Conservation (phyloP, 176 grass and related monocot genomes). For the Juncus effusus region DNA sequence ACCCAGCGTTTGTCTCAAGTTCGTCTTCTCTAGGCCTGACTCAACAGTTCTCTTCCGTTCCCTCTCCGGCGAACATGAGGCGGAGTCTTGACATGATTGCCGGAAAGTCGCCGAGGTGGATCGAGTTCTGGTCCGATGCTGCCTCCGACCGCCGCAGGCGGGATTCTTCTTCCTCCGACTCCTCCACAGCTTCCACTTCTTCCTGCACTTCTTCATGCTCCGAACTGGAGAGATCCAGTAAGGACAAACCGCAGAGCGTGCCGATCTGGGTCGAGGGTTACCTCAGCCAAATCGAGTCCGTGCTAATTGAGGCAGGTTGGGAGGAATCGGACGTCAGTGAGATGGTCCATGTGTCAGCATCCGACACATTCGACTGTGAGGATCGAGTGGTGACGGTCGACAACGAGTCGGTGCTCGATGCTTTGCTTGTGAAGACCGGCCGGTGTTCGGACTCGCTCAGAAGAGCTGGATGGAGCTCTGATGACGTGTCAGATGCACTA, state of each 20-base stretch:
- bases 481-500: constrained; percentile 85
- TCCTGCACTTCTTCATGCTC: constrained; percentile 29
- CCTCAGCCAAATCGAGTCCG: constrained; percentile 64
- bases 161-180: constrained; percentile 74
- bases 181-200: constrained; percentile 57
- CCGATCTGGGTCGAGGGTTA: constrained; percentile 77
- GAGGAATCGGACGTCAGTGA: constrained; percentile 75
- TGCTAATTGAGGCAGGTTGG: constrained; percentile 80
- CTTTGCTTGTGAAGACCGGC: constrained; percentile 58
- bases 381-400: constrained; percentile 35
- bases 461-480: constrained; percentile 79
- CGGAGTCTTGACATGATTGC: constrained; percentile 70
- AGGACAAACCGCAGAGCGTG: constrained; percentile 12
- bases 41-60: not conserved
- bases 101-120: constrained; percentile 70
- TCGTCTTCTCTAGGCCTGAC: constrained; percentile 11
- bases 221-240: constrained; percentile 24
- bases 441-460: constrained; percentile 80
- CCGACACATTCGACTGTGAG: constrained; percentile 63
- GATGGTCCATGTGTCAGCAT: constrained; percentile 57
- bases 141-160: constrained; percentile 79
- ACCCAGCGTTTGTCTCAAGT: constrained; percentile 44
- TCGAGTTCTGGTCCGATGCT: constrained; percentile 99
- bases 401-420: constrained; percentile 57
- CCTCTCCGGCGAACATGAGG: constrained; percentile 37